Evolutionary conservation across 2,329 filamentous ascomycete species (phyloP), one percentile per base, ranked within the genome.

Genomic region (Cladophialophora immunda): DNA sequence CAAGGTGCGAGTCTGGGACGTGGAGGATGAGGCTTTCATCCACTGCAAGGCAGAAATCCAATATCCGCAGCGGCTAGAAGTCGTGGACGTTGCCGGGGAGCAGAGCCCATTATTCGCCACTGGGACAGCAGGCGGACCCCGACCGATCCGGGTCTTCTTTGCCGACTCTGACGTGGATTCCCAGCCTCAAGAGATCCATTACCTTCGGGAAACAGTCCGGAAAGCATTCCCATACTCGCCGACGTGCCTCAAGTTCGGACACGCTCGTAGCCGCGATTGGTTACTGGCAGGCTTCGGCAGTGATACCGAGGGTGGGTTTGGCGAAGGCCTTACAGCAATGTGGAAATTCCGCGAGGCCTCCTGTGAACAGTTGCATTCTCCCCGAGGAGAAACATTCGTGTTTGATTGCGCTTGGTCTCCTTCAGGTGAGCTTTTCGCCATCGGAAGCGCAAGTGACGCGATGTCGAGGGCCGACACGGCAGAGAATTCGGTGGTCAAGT

Each of bases 371-470:
- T 69, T 85, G 1, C 70, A 76, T n/a, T 74, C 87, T 0, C 75
- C 76, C 11, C 82, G 82, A 1, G 80, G 81, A 17, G 81, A 82
- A 0, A 82, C 83, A 38, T 86, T 85, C 65, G 81, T 89, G 0
- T 89, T 88, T 71, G 86, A 89, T 69, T 77, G 85, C 1, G 80
- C 84, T 0, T 90, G 87, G 82, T 86, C 87, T 70, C 82, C 84
- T 0, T 76, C 69, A 7, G 73, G 82, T 4, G 77, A 78, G 4
- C 73, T 80, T 3, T 88, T 89, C 71, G 85, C 83, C 11, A 83
- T 85, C 1, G 87, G 81, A 83, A 11, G 79, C 29, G 32, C 81
- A 8, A 71, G 69, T 19, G 76, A 77, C 32, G 41, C 68, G 3
- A 60, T 69, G 19, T 71, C 71, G 55, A 66, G 59, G 36, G 53